Evolutionary conservation across 2,329 filamentous ascomycete genomes (phyloP).

Genomic region (Aspergillus fischeri): DNA sequence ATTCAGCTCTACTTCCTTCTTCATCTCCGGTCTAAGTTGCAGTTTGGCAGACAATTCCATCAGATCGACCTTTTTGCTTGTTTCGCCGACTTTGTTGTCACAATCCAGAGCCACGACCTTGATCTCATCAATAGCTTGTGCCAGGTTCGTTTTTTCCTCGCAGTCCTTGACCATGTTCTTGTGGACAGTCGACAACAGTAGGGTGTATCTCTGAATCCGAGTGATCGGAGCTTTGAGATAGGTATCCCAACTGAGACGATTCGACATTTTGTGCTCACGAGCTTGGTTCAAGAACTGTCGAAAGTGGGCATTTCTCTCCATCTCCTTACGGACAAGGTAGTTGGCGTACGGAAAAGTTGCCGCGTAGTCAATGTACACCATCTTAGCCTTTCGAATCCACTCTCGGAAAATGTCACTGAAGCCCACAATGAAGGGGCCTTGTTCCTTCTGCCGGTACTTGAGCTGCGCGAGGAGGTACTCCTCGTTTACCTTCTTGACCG

Average conservation of each 20-base stretch:
- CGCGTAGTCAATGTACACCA: constrained; percentile 88
- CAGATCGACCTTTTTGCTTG: constrained; percentile 84
- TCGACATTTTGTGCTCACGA: constrained; percentile 71
- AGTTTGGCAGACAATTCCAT: constrained; percentile 80
- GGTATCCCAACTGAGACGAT: constrained; percentile 86
- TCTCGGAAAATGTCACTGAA: constrained; percentile 98
- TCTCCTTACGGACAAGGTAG: constrained; percentile 78
- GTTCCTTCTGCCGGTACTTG: constrained; percentile 94
- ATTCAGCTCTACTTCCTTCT: constrained; percentile 75
- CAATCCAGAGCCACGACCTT: constrained; percentile 85
- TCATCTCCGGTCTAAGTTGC: constrained; percentile 80
- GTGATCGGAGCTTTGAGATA: constrained; percentile 93
- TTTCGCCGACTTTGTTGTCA: constrained; percentile 86
- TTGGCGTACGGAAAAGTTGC: constrained; percentile 79
- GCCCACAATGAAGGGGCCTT: constrained; percentile 88
- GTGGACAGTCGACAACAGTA: constrained; percentile 77
- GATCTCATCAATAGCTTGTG: constrained; percentile 85
- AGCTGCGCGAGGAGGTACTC: constrained; percentile 87
- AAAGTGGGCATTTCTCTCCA: constrained; percentile 80
- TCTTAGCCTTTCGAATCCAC: constrained; percentile 92
- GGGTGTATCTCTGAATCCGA: constrained; percentile 80
- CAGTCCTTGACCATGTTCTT: constrained; percentile 79
- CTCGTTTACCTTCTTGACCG: constrained; percentile 85
- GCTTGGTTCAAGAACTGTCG: constrained; percentile 77
- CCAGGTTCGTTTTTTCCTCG: constrained; percentile 83